phyloP scores from a whole-genome alignment of 768 basidiomycete genomes.

The Trametes cinnabarina region DNA sequence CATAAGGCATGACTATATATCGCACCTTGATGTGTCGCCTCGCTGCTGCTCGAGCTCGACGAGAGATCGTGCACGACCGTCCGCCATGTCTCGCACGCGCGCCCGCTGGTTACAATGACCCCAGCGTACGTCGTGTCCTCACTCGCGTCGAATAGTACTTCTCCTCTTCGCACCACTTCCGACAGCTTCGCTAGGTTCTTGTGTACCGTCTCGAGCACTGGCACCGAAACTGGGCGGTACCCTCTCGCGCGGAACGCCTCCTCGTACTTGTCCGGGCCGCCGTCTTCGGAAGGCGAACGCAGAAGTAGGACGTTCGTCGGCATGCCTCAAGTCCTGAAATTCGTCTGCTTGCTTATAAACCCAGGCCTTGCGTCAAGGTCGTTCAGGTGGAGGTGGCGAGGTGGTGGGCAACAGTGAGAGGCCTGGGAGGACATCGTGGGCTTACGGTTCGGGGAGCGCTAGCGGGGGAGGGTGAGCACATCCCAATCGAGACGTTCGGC shows the following conservation, averaged over 20 bases:
- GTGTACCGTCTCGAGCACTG: conserved; percentile 67
- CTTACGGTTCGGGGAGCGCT: background rate
- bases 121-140: conserved; percentile 39
- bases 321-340: background rate
- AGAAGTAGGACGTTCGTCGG: conserved; percentile 41
- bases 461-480: conserved; percentile 13
- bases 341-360: background rate
- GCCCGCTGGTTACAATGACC: conserved; percentile 76
- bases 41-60: background rate
- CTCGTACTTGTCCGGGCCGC: conserved; percentile 57
- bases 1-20: background rate
- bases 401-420: background rate
- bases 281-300: conserved; percentile 34
- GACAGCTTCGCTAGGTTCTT: conserved; percentile 48
- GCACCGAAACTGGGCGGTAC: conserved; percentile 57
- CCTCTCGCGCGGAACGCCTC: conserved; percentile 43
- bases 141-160: background rate
- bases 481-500: too few relatives aligned
- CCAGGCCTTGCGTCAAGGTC: background rate
- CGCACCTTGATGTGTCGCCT: background rate
- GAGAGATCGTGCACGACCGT: conserved; percentile 36
- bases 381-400: background rate
- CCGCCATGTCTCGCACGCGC: conserved; percentile 74
- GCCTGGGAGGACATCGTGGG: conserved; percentile 8
- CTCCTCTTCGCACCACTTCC: conserved; percentile 39